phyloP scores from a whole-genome alignment of 1,284 basidiomycete species.

The Vanrija sp. region DNA sequence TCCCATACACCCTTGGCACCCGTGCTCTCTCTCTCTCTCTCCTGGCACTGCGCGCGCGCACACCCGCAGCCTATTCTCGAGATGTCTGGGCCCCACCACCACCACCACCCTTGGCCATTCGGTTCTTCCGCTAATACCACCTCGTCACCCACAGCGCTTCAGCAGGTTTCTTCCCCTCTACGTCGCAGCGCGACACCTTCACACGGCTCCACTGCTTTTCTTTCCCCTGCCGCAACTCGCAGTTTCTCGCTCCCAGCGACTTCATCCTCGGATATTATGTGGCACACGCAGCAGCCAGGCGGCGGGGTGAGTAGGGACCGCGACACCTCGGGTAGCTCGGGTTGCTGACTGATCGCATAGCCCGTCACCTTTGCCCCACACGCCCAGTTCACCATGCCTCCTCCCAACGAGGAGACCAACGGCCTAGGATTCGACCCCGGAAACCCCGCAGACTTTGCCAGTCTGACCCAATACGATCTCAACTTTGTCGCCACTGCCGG shows the following conservation, averaged over 20 bases:
- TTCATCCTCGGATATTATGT: slow-evolving; percentile 1
- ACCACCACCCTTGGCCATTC: too few relatives aligned
- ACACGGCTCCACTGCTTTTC: neutral
- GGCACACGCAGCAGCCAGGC: slow-evolving; percentile 10
- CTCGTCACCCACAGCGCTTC: too few relatives aligned
- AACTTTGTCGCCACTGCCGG: neutral
- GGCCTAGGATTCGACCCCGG: slow-evolving; percentile 14
- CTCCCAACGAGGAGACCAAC: slow-evolving; percentile 4
- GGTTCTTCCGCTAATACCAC: too few relatives aligned
- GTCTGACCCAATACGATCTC: slow-evolving; percentile 2
- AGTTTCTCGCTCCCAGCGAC: neutral
- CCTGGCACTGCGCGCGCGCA: too few relatives aligned
- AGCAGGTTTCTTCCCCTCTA: too few relatives aligned
- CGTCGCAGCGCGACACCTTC: too few relatives aligned
- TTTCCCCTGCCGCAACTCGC: neutral
- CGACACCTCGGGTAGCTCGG: neutral
- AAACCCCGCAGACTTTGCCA: neutral
- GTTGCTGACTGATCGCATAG: neutral
- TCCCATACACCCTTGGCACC: too few relatives aligned
- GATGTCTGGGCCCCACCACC: too few relatives aligned
- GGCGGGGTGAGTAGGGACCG: slow-evolving; percentile 5
- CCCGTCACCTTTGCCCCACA: slow-evolving; percentile 10
- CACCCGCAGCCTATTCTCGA: too few relatives aligned
- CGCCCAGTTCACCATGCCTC: slow-evolving; percentile 2
- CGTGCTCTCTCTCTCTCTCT: too few relatives aligned